phyloP scores from a whole-genome alignment of 768 basidiomycete genomes.

The Naganishia randhawae region DNA sequence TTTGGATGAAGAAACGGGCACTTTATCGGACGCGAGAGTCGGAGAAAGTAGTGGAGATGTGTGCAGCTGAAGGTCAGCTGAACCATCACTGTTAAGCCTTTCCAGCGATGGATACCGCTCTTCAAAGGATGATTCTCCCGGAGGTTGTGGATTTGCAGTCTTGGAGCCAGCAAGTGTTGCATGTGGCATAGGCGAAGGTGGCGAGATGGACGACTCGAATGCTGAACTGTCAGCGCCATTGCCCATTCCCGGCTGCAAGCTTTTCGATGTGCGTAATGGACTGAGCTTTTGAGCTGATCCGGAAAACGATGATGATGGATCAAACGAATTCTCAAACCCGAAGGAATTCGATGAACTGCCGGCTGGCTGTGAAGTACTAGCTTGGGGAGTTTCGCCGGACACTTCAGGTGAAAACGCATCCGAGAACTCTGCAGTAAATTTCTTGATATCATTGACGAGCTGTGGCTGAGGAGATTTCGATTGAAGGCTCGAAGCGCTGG shows the following conservation, averaged over 20 bases:
- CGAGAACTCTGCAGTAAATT: conserved; percentile 22
- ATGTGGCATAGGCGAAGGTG: conserved; percentile 43
- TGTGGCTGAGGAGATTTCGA: conserved; percentile 9
- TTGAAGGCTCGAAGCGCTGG: background rate
- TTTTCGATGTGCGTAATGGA: conserved; percentile 10
- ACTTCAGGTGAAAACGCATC: conserved; percentile 20
- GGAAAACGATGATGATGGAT: conserved; percentile 8
- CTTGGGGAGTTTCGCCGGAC: background rate
- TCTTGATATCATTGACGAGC: conserved; percentile 26
- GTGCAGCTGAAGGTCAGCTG: conserved; percentile 12
- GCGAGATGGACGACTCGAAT: conserved; percentile 16
- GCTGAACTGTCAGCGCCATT: conserved; percentile 2
- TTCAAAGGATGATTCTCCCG: conserved; percentile 54
- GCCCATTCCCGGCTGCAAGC: conserved; percentile 9
- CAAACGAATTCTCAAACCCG: conserved; percentile 35
- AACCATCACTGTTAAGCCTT: conserved; percentile 54
- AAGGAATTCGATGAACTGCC: conserved; percentile 12
- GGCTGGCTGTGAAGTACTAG: background rate
- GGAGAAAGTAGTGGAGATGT: conserved; percentile 2
- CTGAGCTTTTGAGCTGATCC: conserved; percentile 6
- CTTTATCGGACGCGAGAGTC: background rate
- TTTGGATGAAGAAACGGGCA: background rate
- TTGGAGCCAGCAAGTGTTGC: conserved; percentile 58
- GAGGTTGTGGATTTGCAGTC: conserved; percentile 46
- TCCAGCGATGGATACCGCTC: conserved; percentile 82